These are phyloP conservation scores for Mycena citricolor DNA, from an alignment of 1,284 basidiomycete species.

Conservation along the genomic window DNA sequence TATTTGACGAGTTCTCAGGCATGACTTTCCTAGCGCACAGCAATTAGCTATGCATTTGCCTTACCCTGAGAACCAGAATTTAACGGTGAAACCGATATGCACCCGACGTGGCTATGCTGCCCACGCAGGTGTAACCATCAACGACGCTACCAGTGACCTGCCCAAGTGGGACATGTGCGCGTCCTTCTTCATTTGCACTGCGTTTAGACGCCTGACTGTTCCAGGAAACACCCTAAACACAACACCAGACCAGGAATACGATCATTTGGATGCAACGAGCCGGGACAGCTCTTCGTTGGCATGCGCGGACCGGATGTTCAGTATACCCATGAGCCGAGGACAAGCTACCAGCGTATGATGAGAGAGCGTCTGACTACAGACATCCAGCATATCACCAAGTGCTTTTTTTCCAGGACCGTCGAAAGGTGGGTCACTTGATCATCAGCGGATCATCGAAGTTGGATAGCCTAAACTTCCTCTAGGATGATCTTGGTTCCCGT, in stretches of 20 bases:
- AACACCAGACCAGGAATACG: constrained; percentile 27
- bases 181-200: background rate
- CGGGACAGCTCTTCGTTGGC: constrained; percentile 43
- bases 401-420: constrained; percentile 36
- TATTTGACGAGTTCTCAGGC: constrained; percentile 27
- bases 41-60: constrained; percentile 49
- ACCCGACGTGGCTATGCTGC: constrained; percentile 48
- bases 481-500: constrained; percentile 55
- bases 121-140: constrained; percentile 54
- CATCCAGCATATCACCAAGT: constrained; percentile 48
- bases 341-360: constrained; percentile 47
- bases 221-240: constrained; percentile 43
- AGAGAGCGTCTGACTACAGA: constrained; percentile 42
- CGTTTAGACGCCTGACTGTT: background rate
- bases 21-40: constrained; percentile 52
- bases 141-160: constrained; percentile 70
- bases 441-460: background rate
- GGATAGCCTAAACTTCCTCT: no score
- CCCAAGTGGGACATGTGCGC: constrained; percentile 67
- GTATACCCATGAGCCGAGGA: constrained; percentile 50
- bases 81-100: constrained; percentile 43
- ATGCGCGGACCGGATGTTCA: constrained; percentile 28
- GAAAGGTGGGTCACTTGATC: constrained; percentile 33
- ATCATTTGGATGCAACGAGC: constrained; percentile 38
- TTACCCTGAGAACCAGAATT: constrained; percentile 29